These are phyloP conservation scores for Sophora flavescens DNA, from an alignment of 306 rosid species.

Conservation along the genomic window DNA sequence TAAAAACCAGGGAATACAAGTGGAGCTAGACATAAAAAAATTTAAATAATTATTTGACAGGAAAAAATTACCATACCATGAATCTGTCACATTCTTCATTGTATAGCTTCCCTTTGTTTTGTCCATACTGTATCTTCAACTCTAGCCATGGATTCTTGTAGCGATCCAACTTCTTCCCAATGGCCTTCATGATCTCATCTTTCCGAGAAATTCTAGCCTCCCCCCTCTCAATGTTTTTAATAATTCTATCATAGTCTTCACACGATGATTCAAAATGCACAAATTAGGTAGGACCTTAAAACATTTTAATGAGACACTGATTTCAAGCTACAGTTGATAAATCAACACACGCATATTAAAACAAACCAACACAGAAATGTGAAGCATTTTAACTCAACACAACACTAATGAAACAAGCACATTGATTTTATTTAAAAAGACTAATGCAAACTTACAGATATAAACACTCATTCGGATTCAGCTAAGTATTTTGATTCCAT, in stretches of 20 bases:
- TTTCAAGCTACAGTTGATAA: constrained; percentile 34
- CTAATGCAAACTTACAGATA: not conserved
- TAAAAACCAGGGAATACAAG: constrained; percentile 1
- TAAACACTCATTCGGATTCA: constrained; percentile 7
- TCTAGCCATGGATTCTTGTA: constrained; percentile 99
- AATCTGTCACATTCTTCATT: constrained; percentile 99
- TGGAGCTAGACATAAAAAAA: constrained; percentile 3
- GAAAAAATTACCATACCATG: constrained; percentile 61
- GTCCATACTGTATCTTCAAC: constrained; percentile 93
- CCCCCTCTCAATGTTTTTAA: constrained; percentile 98
- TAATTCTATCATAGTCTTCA: constrained; percentile 93
- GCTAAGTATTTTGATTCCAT: constrained; percentile 12
- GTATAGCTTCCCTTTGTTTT: constrained; percentile 96
- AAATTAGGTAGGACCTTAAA: not conserved
- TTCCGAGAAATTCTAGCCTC: constrained; percentile 99
- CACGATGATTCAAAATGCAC: constrained; percentile 36
- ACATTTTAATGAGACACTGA: constrained; percentile 22
- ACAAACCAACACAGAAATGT: constrained; percentile 7
- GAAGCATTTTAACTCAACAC: constrained; percentile 28
- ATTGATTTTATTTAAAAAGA: constrained; percentile 2
- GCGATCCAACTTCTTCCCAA: constrained; percentile 97
- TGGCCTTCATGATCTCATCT: constrained; percentile 98
- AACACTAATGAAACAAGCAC: constrained; percentile 22
- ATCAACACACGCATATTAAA: constrained; percentile 5
- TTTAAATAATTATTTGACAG: not conserved